Conservation (phyloP, 768 basidiomycete species). For the Lactarius sp. region DNA sequence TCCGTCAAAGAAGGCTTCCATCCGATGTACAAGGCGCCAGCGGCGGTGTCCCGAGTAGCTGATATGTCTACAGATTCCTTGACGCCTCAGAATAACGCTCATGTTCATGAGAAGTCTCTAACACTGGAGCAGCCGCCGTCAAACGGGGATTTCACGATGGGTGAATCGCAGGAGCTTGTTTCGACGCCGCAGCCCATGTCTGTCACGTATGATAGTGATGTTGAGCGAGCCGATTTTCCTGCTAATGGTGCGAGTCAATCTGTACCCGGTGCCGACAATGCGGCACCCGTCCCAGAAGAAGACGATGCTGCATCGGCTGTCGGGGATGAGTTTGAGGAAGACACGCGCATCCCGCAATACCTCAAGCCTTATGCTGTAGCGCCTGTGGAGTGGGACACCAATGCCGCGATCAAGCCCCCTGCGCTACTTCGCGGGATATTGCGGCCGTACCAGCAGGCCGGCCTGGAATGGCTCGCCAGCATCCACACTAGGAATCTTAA, state of each 20-base stretch:
- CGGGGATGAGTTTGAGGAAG: slow-evolving; percentile 39
- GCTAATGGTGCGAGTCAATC: neutral
- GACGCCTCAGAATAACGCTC: neutral
- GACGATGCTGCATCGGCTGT: slow-evolving; percentile 34
- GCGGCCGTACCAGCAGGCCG: slow-evolving; percentile 90
- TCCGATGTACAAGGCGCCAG: slow-evolving; percentile 1
- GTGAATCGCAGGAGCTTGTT: neutral
- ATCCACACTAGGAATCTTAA: slow-evolving; percentile 77
- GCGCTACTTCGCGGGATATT: slow-evolving; percentile 81
- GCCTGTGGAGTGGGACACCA: slow-evolving; percentile 61
- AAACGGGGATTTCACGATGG: slow-evolving; percentile 2
- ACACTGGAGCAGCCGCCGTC: neutral
- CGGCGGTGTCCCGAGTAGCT: neutral
- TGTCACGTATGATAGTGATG: slow-evolving; percentile 3
- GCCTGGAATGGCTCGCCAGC: slow-evolving; percentile 91
- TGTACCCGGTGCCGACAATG: slow-evolving; percentile 18
- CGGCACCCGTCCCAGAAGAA: slow-evolving; percentile 30
- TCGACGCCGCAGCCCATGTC: neutral
- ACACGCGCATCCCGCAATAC: slow-evolving; percentile 38
- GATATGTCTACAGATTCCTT: neutral
- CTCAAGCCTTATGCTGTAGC: slow-evolving; percentile 67
- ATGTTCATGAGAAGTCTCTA: neutral
- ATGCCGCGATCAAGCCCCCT: slow-evolving; percentile 54
- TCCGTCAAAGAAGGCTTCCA: slow-evolving; percentile 11
- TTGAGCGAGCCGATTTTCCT: neutral